Evolutionary conservation across 1,139 yeast species (phyloP).

Genomic region (Waltiozyma sp.): DNA sequence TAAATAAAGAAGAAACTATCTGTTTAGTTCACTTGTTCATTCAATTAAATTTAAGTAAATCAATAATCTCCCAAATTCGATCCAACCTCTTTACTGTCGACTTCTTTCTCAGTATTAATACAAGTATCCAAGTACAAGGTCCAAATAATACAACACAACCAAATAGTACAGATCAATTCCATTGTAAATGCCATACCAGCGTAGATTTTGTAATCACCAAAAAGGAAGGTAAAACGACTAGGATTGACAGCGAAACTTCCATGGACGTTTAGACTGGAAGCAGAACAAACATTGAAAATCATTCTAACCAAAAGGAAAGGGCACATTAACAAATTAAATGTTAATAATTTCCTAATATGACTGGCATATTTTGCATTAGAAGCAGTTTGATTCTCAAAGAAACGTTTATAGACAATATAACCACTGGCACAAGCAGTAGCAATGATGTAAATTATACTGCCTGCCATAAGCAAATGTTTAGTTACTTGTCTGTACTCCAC

Average conservation of each 20-base stretch:
- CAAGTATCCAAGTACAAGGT: not conserved
- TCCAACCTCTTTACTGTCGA: not conserved
- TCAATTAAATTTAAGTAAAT: too few species aligned
- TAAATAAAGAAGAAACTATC: too few species aligned
- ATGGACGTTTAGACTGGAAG: not conserved
- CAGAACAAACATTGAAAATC: not conserved
- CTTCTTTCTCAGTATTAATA: not conserved
- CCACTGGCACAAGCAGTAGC: not conserved
- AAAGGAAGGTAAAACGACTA: not conserved
- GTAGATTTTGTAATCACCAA: not conserved
- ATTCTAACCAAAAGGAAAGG: not conserved
- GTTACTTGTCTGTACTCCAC: not conserved
- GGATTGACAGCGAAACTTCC: not conserved
- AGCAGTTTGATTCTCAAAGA: not conserved
- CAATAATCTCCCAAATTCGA: not conserved
- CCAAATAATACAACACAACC: not conserved
- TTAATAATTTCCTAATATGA: not conserved
- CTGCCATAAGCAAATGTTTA: not conserved
- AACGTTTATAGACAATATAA: not conserved
- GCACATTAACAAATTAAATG: not conserved
- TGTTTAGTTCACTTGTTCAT: too few species aligned
- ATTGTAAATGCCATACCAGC: not conserved
- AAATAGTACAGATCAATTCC: not conserved
- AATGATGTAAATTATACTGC: not conserved
- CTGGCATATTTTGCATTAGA: not conserved